Evolutionary conservation across 306 rosid species (phyloP).

Genomic region (Cucurbita pepo): DNA sequence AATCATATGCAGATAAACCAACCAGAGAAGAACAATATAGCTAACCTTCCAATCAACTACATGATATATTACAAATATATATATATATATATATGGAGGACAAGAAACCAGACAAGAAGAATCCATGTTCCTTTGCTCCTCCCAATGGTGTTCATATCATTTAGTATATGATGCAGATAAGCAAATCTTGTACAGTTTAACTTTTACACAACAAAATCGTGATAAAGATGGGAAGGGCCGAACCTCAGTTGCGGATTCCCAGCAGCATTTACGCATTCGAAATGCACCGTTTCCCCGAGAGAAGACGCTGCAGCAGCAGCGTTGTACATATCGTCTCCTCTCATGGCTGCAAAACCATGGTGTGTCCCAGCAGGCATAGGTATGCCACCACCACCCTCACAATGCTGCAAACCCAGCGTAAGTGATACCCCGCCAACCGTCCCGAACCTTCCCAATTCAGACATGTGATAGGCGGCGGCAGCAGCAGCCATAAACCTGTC

Average conservation of each 20-base stretch:
- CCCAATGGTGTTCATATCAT: not conserved
- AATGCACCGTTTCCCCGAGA: slow-evolving; percentile 35
- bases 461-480: slow-evolving; percentile 37
- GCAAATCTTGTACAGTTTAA: not conserved
- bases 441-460: slow-evolving; percentile 42
- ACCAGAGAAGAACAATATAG: slow-evolving; percentile 10
- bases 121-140: not conserved
- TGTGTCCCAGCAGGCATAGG: slow-evolving; percentile 31
- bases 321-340: slow-evolving; percentile 38
- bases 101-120: not conserved
- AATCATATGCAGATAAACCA: not conserved
- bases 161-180: not conserved
- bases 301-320: slow-evolving; percentile 34
- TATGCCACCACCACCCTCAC: slow-evolving; percentile 38
- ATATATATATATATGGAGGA: slow-evolving; percentile 9
- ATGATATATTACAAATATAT: slow-evolving; percentile 26
- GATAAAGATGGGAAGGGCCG: slow-evolving; percentile 33
- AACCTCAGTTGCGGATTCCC: slow-evolving; percentile 46
- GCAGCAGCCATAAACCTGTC: slow-evolving; percentile 35
- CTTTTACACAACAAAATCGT: slow-evolving; percentile 48
- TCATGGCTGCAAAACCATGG: slow-evolving; percentile 35
- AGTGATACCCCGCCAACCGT: slow-evolving; percentile 47
- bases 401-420: slow-evolving; percentile 66
- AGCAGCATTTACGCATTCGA: slow-evolving; percentile 31
- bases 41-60: slow-evolving; percentile 24